Conservation (phyloP, 2,329 filamentous ascomycete species). For the Polychaeton citri region DNA sequence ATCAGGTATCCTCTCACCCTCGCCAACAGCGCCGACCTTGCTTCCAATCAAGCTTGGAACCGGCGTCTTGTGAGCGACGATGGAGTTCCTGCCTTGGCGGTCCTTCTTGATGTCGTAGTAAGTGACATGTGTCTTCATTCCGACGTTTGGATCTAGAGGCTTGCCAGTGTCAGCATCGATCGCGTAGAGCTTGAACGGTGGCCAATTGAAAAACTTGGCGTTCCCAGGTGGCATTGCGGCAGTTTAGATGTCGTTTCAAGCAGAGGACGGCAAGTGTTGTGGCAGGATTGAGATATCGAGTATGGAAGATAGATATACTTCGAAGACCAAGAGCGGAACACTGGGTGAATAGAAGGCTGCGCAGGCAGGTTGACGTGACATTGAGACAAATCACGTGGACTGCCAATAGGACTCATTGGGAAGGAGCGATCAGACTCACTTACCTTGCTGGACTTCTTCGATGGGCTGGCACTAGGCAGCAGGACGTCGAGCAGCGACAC, state of each 20-base stretch:
- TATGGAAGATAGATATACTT: constrained; percentile 1
- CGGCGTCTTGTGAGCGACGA: constrained; percentile 13
- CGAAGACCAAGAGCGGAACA: too few relatives aligned
- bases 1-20: constrained; percentile 2
- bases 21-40: constrained; percentile 1
- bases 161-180: constrained; percentile 18
- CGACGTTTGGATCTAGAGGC: constrained; percentile 10
- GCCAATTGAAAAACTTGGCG: constrained; percentile 5
- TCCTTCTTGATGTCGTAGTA: constrained; percentile 15
- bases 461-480: constrained; percentile 12
- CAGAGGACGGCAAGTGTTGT: not conserved
- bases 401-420: too few relatives aligned
- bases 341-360: too few relatives aligned
- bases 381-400: too few relatives aligned
- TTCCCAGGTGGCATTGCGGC: not conserved
- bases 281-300: not conserved
- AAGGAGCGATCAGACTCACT: too few relatives aligned
- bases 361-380: too few relatives aligned
- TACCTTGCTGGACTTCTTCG: too few relatives aligned
- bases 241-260: not conserved
- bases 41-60: constrained; percentile 2
- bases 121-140: constrained; percentile 7
- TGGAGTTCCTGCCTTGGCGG: constrained; percentile 11
- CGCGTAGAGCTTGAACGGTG: constrained; percentile 8
- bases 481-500: constrained; percentile 20